Evolutionary conservation across 495 filamentous ascomycete species (phyloP), one percentile per base, ranked within the genome.

Genomic region (Trichoderma erinaceum): DNA sequence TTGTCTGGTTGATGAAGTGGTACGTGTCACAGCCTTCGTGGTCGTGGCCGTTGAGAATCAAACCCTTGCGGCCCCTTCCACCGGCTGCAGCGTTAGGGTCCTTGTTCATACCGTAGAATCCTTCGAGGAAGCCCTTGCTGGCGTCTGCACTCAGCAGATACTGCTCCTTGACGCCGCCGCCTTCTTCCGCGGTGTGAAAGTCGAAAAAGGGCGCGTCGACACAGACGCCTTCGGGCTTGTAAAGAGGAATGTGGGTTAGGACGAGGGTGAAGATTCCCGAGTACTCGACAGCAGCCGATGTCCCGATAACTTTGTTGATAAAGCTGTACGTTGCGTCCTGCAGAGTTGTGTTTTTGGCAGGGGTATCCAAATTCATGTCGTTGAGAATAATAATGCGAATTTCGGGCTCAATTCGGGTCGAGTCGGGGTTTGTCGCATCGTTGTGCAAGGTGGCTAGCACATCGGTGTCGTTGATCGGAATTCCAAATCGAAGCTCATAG

Each of bases 11-110:
- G 67, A 92, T 84, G 71, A 83, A 92, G 78, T 99, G 95, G 64
- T 89, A 87, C 0, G 87, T 88, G 76, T 97, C 93, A 72, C 95
- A 99, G 3, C 95, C 95, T 67, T 90, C 88, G 72, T 99, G 95
- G 73, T 99, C 95, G 72, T 99, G 95, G 0, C 95, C 95, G 16
- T 92, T 97, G 6, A 99, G 77, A 15, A 99, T 86, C 12, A 98
- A 74, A 13, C 86, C 88, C 15, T 69, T 73, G 18, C 89, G 79
- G 3, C 91, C 91, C 41, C 75, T 75, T 4, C 90, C 90, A 13
- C 77, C 73, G 13, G 76, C 83, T 3, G 83, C 76, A 0, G 84
- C 86, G 50, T 80, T 73, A 16, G 74, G 69, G 38, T 89, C 82
- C 0, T 86, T 86, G 70, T 80, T 91, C 75, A 93, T 84, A 4